These are phyloP conservation scores for Aspergillus fumigatus DNA, from an alignment of 2,329 filamentous ascomycete genomes.

Conservation along the genomic window DNA sequence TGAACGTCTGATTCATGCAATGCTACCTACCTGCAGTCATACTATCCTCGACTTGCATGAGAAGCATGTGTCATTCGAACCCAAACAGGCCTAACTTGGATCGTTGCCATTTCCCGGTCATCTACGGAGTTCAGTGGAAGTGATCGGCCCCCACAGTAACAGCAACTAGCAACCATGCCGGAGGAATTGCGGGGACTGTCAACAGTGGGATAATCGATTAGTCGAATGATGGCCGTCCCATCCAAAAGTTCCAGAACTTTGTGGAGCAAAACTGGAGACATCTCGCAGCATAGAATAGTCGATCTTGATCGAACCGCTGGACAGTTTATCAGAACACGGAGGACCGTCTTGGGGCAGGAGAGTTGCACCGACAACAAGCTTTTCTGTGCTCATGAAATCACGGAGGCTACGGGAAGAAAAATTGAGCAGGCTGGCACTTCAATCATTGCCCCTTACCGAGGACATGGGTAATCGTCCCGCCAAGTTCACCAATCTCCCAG, in stretches of 20 bases:
- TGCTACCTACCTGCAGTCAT: not conserved
- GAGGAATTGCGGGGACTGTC: conserved; percentile 5
- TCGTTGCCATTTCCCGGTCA: not conserved
- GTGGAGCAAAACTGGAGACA: not conserved
- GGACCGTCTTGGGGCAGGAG: too few species aligned
- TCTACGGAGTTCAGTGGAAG: not conserved
- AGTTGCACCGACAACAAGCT: not conserved
- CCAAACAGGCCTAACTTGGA: not conserved
- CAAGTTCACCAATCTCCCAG: not conserved
- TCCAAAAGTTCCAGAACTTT: not conserved
- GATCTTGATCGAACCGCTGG: not conserved
- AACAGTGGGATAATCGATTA: not conserved
- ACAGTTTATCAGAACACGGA: not conserved
- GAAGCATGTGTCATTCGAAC: not conserved
- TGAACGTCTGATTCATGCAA: not conserved
- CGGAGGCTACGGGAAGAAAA: not conserved
- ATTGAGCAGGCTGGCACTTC: not conserved
- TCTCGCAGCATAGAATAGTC: not conserved
- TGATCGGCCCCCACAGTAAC: not conserved
- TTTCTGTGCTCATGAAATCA: not conserved
- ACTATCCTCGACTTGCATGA: not conserved
- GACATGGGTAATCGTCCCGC: not conserved
- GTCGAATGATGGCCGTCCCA: conserved; percentile 1
- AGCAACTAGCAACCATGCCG: not conserved
- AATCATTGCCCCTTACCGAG: not conserved